A percentile compares a stretch with the other conserved stretches of the same genome.
These are phyloP conservation scores for Golubevia sp. DNA, from an alignment of 1,284 basidiomycete species.

Conservation along the genomic window DNA sequence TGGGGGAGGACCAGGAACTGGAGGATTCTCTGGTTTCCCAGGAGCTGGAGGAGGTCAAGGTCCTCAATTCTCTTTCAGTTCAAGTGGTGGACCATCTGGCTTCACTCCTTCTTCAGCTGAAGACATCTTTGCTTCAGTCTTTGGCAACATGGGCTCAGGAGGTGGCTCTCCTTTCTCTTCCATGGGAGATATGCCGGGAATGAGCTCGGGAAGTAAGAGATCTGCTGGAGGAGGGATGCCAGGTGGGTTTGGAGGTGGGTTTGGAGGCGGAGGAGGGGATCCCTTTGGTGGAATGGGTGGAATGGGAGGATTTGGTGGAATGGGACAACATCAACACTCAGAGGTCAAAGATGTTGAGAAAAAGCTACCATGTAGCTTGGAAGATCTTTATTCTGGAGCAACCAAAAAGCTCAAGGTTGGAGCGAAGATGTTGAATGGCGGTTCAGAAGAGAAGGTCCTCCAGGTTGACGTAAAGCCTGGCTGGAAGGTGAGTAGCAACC, in stretches of 20 bases:
- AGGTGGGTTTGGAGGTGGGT: neutral
- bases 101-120: constrained; percentile 47
- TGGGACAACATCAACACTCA: constrained; percentile 15
- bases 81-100: constrained; percentile 41
- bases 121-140: constrained; percentile 8
- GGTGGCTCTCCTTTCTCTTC: constrained; percentile 33
- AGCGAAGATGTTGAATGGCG: constrained; percentile 73
- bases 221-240: neutral
- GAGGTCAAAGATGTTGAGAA: constrained; percentile 73
- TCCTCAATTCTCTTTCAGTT: constrained; percentile 48
- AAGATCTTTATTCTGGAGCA: constrained; percentile 87
- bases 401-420: constrained; percentile 89
- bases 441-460: constrained; percentile 85
- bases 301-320: constrained; percentile 38
- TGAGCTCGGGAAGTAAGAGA: constrained; percentile 21
- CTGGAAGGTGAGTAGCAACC: constrained; percentile 44
- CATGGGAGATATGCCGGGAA: constrained; percentile 26
- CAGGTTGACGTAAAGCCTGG: constrained; percentile 56
- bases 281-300: constrained; percentile 38
- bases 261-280: neutral
- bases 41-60: constrained; percentile 25
- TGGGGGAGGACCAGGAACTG: constrained; percentile 21
- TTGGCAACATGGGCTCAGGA: constrained; percentile 17
- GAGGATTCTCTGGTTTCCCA: constrained; percentile 31
- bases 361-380: constrained; percentile 82